phyloP scores from a whole-genome alignment of 257 asterid genomes.

The Solanum appendiculatum region DNA sequence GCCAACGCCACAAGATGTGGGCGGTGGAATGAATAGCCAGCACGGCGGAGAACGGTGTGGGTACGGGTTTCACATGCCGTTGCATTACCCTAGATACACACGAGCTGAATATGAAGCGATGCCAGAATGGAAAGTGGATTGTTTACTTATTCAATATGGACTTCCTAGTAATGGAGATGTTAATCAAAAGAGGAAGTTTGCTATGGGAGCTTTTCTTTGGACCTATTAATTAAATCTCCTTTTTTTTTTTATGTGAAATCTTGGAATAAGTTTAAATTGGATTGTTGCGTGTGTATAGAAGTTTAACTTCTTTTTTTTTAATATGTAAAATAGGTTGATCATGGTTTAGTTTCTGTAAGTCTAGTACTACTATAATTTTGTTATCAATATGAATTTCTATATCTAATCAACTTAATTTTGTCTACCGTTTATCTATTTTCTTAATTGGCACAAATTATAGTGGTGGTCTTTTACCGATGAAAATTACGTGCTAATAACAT shows the following conservation, averaged over 20 bases:
- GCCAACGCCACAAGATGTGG: constrained; percentile 4
- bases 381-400: not conserved
- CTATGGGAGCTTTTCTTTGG: constrained; percentile 23
- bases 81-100: constrained; percentile 13
- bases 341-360: not conserved
- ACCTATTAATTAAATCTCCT: not conserved
- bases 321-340: not conserved
- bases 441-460: not conserved
- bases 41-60: constrained; percentile 23
- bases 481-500: not conserved
- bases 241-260: not conserved
- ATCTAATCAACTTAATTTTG: not conserved
- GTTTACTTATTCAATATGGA: constrained; percentile 11
- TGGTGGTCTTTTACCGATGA: not conserved
- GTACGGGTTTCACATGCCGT: constrained; percentile 16
- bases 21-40: not conserved
- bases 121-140: constrained; percentile 18
- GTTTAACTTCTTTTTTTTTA: not conserved
- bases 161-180: constrained; percentile 9
- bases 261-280: not conserved
- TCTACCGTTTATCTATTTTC: not conserved
- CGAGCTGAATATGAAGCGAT: constrained; percentile 12
- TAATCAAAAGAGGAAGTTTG: constrained; percentile 10
- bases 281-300: not conserved
- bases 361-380: not conserved